These are phyloP conservation scores for Cladorrhinum sp. DNA, from an alignment of 2,329 filamentous ascomycete species.

Conservation along the genomic window DNA sequence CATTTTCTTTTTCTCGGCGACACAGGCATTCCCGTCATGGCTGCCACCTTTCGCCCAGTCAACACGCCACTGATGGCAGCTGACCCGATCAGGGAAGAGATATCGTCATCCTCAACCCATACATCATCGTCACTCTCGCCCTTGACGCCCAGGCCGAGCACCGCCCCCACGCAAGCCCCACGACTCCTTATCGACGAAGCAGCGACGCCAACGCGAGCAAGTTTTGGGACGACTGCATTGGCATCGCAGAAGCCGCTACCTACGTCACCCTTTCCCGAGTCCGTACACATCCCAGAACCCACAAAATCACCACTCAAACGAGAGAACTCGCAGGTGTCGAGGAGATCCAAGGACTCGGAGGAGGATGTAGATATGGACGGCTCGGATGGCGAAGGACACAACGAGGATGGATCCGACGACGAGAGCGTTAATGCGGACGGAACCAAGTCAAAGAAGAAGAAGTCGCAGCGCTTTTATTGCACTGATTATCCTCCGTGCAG, in stretches of 20 bases:
- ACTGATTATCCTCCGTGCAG: constrained; percentile 92
- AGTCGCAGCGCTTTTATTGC: constrained; percentile 93
- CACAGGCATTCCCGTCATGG: constrained; percentile 35
- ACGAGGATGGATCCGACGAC: constrained; percentile 59
- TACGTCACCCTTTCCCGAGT: constrained; percentile 50
- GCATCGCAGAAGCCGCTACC: constrained; percentile 54
- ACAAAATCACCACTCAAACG: constrained; percentile 44
- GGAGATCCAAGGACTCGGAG: constrained; percentile 59
- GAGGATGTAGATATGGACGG: constrained; percentile 75
- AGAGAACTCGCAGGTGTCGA: constrained; percentile 59
- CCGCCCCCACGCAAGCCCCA: constrained; percentile 31
- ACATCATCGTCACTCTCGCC: constrained; percentile 38
- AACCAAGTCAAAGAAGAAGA: constrained; percentile 87
- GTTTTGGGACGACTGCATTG: constrained; percentile 42
- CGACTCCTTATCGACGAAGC: constrained; percentile 41
- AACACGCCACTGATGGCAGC: constrained; percentile 51
- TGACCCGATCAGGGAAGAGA: constrained; percentile 48
- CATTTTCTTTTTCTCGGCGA: constrained; percentile 7
- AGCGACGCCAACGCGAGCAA: constrained; percentile 62
- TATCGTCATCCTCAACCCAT: constrained; percentile 18
- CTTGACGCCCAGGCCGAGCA: constrained; percentile 35
- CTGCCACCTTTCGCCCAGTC: constrained; percentile 60
- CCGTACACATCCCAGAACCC: constrained; percentile 46
- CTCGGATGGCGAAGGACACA: constrained; percentile 54
- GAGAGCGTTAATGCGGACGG: constrained; percentile 63